Conservation (phyloP, 1,139 yeast genomes). For the Nakaseomyces nivariensis region DNA sequence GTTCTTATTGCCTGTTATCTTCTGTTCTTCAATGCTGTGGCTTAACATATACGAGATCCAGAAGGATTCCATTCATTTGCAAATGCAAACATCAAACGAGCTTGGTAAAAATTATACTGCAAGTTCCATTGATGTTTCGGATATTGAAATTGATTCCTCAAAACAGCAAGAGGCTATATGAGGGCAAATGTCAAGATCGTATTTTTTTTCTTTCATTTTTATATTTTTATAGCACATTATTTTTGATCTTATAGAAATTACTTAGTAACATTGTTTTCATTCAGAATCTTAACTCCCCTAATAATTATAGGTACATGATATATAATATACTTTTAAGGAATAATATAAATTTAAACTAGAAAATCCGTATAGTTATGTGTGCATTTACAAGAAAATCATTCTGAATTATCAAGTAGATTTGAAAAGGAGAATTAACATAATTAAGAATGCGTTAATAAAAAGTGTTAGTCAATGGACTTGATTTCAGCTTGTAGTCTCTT, state of each 20-base stretch:
- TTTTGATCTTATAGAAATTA: neutral
- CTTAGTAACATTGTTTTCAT: no score
- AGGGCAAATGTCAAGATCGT: neutral
- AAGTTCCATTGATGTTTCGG: neutral
- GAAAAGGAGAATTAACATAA: no score
- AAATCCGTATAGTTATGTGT: neutral
- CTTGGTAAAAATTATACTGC: neutral
- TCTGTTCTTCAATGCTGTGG: slow-evolving; percentile 5
- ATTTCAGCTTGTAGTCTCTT: slow-evolving; percentile 29
- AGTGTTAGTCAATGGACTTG: slow-evolving; percentile 15
- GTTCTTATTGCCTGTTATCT: slow-evolving; percentile 11
- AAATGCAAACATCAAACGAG: neutral
- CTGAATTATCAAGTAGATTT: neutral
- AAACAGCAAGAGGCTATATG: neutral
- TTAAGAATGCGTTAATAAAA: no score
- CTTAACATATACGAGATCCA: slow-evolving; percentile 12
- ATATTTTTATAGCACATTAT: neutral
- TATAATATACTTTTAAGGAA: no score
- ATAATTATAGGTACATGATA: no score
- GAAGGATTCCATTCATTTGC: slow-evolving; percentile 12
- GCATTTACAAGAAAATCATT: neutral
- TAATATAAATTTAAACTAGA: no score
- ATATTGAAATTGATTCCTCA: neutral
- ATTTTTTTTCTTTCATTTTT: neutral
- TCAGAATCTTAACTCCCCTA: no score